phyloP scores from a whole-genome alignment of 2,329 filamentous ascomycete species.

The Trichophyton simii region DNA sequence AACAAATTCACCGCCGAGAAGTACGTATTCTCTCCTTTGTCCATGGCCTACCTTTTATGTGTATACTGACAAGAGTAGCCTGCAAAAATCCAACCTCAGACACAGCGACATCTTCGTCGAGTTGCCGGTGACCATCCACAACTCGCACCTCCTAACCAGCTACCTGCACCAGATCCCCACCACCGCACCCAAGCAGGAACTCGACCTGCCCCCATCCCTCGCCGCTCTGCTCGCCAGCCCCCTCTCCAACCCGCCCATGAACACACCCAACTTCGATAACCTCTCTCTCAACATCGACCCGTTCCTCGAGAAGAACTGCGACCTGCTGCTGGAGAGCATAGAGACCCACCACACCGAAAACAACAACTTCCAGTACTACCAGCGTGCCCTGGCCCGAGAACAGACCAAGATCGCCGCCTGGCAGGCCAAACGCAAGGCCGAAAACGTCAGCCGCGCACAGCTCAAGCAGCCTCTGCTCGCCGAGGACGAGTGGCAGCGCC shows the following conservation, averaged over 20 bases:
- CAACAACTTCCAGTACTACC: conserved; percentile 98
- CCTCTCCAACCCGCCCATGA: conserved; percentile 46
- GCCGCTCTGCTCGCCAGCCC: conserved; percentile 59
- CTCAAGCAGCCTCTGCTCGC: conserved; percentile 82
- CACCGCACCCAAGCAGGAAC: conserved; percentile 50
- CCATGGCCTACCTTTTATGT: neutral
- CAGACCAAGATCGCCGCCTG: conserved; percentile 93
- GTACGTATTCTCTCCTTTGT: conserved; percentile 40
- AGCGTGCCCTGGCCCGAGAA: conserved; percentile 83
- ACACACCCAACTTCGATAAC: conserved; percentile 78
- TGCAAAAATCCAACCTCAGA: conserved; percentile 85
- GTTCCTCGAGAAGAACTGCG: conserved; percentile 95
- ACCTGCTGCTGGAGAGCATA: conserved; percentile 89
- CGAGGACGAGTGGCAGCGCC: conserved; percentile 94
- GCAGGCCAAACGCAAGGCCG: conserved; percentile 92
- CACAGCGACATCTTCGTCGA: conserved; percentile 92
- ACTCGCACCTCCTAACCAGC: conserved; percentile 90
- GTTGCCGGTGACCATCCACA: conserved; percentile 79
- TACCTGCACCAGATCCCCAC: conserved; percentile 85
- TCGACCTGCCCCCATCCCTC: conserved; percentile 66
- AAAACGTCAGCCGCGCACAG: conserved; percentile 72
- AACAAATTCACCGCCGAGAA: conserved; percentile 93
- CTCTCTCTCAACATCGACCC: conserved; percentile 92
- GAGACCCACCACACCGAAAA: conserved; percentile 97
- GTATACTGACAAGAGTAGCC: conserved; percentile 38